Percentiles rank a stretch among this genome's conserved stretches.
phyloP scores from a whole-genome alignment of 148 eudicot genomes.

The Fallopia convolvulus region DNA sequence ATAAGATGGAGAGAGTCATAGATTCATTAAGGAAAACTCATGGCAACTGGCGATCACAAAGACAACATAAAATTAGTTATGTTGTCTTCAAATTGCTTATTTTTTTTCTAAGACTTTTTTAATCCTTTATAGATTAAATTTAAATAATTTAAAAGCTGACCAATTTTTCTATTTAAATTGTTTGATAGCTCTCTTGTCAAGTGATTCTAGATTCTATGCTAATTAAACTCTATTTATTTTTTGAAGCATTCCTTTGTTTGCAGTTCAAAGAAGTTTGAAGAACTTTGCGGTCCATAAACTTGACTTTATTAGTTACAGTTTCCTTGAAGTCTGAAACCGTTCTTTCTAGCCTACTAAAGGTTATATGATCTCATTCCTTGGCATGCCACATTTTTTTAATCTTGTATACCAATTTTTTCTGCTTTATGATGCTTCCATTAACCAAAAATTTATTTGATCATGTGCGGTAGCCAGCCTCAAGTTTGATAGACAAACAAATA shows the following conservation, averaged over 20 bases:
- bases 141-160: too few relatives aligned
- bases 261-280: slow-evolving; percentile 69
- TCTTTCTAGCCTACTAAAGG: background rate
- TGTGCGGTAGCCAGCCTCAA: background rate
- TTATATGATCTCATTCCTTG: background rate
- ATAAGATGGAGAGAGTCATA: background rate
- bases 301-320: background rate
- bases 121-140: too few relatives aligned
- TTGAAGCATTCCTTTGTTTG: slow-evolving; percentile 19
- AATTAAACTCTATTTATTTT: background rate
- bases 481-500: background rate
- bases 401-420: background rate
- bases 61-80: background rate
- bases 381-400: too few relatives aligned
- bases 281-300: slow-evolving; percentile 31
- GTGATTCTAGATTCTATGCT: too few relatives aligned
- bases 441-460: background rate
- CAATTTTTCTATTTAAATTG: too few relatives aligned
- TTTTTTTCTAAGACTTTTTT: too few relatives aligned
- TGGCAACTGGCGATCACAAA: background rate
- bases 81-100: too few relatives aligned
- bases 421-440: background rate
- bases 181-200: too few relatives aligned
- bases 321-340: background rate
- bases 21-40: background rate